Conservation (phyloP, 495 filamentous ascomycete species). For the Trichoderma erinaceum region DNA sequence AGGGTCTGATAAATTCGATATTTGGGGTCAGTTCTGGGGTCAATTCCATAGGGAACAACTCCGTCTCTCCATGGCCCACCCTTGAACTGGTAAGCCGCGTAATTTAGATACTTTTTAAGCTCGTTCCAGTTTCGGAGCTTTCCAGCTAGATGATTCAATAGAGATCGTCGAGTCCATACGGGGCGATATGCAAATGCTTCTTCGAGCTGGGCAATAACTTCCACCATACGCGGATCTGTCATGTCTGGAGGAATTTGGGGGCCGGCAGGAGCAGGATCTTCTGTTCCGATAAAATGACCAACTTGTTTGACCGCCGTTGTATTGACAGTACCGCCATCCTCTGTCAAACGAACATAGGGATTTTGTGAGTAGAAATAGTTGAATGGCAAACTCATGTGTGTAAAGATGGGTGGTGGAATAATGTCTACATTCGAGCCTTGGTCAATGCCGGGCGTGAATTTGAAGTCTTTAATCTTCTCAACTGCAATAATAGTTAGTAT, state of each 20-base stretch:
- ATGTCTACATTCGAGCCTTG: slow-evolving; percentile 55
- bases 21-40: slow-evolving; percentile 68
- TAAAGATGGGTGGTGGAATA: slow-evolving; percentile 73
- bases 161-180: slow-evolving; percentile 76
- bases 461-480: slow-evolving; percentile 65
- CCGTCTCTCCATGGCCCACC: slow-evolving; percentile 88
- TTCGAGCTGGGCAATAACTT: slow-evolving; percentile 52
- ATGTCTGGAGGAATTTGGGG: slow-evolving; percentile 34
- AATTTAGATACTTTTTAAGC: slow-evolving; percentile 60
- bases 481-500: slow-evolving; percentile 35
- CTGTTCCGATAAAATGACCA: slow-evolving; percentile 58
- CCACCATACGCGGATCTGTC: slow-evolving; percentile 47
- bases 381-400: slow-evolving; percentile 60
- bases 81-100: slow-evolving; percentile 82
- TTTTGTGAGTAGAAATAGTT: slow-evolving; percentile 56
- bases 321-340: slow-evolving; percentile 18
- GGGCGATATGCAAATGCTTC: slow-evolving; percentile 63
- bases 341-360: slow-evolving; percentile 37
- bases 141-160: slow-evolving; percentile 60
- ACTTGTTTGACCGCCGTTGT: slow-evolving; percentile 44
- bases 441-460: slow-evolving; percentile 59
- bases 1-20: slow-evolving; percentile 82
- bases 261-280: slow-evolving; percentile 35
- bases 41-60: slow-evolving; percentile 74
- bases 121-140: slow-evolving; percentile 41